Conservation (phyloP, 2,329 filamentous ascomycete genomes). For the Clonostachys byssicola region DNA sequence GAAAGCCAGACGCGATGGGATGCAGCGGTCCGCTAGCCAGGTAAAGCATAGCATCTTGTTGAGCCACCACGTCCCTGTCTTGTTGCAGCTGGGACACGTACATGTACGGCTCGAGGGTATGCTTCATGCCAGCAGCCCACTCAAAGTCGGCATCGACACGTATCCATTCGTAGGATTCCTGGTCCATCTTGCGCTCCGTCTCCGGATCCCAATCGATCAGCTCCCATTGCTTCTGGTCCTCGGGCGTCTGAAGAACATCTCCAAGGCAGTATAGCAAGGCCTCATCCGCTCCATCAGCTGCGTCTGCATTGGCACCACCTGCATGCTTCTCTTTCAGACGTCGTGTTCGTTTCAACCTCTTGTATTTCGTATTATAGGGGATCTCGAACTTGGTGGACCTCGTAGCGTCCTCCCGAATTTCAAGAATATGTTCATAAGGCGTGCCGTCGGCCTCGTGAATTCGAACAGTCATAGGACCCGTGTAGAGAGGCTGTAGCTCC, state of each 20-base stretch:
- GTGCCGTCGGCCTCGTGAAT: constrained; percentile 98
- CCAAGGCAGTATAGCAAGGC: constrained; percentile 87
- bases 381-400: constrained; percentile 81
- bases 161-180: constrained; percentile 98
- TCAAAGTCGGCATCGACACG: constrained; percentile 97
- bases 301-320: constrained; percentile 55
- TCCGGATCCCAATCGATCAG: constrained; percentile 86
- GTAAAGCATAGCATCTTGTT: constrained; percentile 72
- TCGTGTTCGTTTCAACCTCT: constrained; percentile 85
- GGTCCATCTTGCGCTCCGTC: constrained; percentile 86
- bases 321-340: constrained; percentile 71
- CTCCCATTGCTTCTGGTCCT: constrained; percentile 80
- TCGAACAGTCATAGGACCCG: constrained; percentile 93
- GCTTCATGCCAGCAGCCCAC: constrained; percentile 85
- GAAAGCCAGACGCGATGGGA: constrained; percentile 81
- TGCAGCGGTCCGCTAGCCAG: constrained; percentile 65
- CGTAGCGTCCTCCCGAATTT: constrained; percentile 82
- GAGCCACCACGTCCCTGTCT: constrained; percentile 93
- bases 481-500: constrained; percentile 75
- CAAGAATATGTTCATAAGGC: constrained; percentile 95
- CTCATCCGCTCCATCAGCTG: constrained; percentile 64
- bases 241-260: constrained; percentile 78
- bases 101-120: constrained; percentile 91
- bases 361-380: constrained; percentile 98
- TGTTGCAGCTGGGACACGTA: constrained; percentile 96